Base-by-base conservation (phyloP, 441 rosid genomes). In the Sinapis alba region DNA sequence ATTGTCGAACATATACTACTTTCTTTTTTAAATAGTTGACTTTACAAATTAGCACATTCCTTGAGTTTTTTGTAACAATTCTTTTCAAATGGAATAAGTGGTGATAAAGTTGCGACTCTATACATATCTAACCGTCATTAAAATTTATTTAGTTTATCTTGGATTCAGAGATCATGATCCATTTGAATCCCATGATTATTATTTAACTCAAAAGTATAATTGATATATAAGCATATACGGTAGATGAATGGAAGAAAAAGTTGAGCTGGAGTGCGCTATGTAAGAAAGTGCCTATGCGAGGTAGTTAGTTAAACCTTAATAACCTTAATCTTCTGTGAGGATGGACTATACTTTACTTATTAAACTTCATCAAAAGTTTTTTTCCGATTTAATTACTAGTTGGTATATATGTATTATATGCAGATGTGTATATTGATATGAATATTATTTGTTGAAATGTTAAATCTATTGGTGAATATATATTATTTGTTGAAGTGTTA, bases 91-190 rank as follows among this genome's bases (percentile, higher is more conserved):
- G 41, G 19, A 27, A 20, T 7, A 32, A 32, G 54, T 65, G 26
- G 57, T 36, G 2, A 2, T 28, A 69, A 76, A 70, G 71, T 36
- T 62, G 51, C 36, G 30, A 58, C 80, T 47, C 62, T 32, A 70
- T 32, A 34, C 41, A 32, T 60, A 58, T 77, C 63, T 18, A 65
- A 65, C 76, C 76, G 76, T 65, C 76, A 77, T 18, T 26, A 65
- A 65, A 50, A 59, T 34, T 71, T 32, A 5, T 71, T 70, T 71
- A 71, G 26, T 4, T 65, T 58, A 71, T 77, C 73, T 27, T 60
- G 21, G 12, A 1, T 26, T 47, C 57, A 15, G 68, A 2, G 9
- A 65, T 58, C 76, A 53, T 71, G 72, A 71, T 65, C 68, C 76
- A 65, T 45, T 58, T 64, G 16, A 5, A 45, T 58, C n/a, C 57